Conservation (phyloP, 257 asterid genomes). For the Salvia splendens region DNA sequence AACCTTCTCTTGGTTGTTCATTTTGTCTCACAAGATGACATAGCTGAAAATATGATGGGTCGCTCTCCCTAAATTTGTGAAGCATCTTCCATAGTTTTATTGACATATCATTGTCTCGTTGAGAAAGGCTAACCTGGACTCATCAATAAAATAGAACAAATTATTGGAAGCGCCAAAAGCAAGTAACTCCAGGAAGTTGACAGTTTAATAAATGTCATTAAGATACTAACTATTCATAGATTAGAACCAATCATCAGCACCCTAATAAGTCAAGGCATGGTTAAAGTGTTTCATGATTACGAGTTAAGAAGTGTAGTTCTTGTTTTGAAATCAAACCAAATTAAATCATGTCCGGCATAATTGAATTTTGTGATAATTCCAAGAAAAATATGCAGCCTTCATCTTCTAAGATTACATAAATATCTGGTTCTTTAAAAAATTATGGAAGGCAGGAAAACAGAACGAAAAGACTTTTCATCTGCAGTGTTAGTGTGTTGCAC, state of each 20-base stretch:
- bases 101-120: slow-evolving; percentile 54
- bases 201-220: not conserved
- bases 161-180: not conserved
- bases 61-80: slow-evolving; percentile 49
- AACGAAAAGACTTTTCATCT: not conserved
- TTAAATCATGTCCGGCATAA: not conserved
- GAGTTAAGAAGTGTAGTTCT: not conserved
- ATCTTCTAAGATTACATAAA: slow-evolving; percentile 10
- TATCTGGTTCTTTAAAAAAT: not conserved
- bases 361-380: slow-evolving; percentile 8
- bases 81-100: slow-evolving; percentile 53
- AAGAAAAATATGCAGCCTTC: not conserved
- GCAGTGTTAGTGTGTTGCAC: not conserved
- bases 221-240: not conserved
- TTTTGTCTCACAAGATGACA: slow-evolving; percentile 73
- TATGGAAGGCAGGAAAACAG: slow-evolving; percentile 1
- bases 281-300: not conserved
- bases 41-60: slow-evolving; percentile 56
- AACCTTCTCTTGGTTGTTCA: slow-evolving; percentile 70
- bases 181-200: slow-evolving; percentile 12
- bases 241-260: slow-evolving; percentile 8
- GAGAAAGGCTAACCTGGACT: slow-evolving; percentile 52
- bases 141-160: slow-evolving; percentile 24
- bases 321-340: slow-evolving; percentile 5
- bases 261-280: slow-evolving; percentile 17